phyloP scores from a whole-genome alignment of 179 eudicot genomes.

The Gypsophila paniculata region DNA sequence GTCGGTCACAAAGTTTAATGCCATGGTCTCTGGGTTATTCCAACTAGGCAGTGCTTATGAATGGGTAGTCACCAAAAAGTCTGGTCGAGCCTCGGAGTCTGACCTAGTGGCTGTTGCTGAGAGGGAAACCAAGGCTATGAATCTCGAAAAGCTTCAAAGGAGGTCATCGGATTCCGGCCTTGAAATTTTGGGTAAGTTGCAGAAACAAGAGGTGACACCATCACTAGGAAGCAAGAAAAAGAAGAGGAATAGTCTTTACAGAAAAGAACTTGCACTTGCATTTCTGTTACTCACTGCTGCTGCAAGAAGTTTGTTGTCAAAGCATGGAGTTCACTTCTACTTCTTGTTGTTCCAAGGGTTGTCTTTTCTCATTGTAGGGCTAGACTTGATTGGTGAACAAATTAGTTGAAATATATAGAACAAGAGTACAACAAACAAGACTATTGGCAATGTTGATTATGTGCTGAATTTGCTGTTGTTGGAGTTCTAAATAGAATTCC shows the following conservation, averaged over 20 bases:
- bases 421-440: no score
- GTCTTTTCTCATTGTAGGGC: conserved; percentile 59
- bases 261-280: conserved; percentile 64
- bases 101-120: conserved; percentile 53
- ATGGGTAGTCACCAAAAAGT: conserved; percentile 75
- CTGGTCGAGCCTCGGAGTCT: conserved; percentile 65
- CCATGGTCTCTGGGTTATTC: conserved; percentile 66
- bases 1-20: conserved; percentile 74
- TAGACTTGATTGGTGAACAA: conserved; percentile 76
- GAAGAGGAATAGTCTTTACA: conserved; percentile 47
- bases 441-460: no score
- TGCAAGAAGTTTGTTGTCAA: conserved; percentile 59
- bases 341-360: conserved; percentile 68
- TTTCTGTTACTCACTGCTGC: conserved; percentile 61
- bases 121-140: conserved; percentile 47
- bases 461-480: no score
- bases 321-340: conserved; percentile 70
- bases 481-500: no score
- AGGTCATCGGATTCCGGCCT: conserved; percentile 56
- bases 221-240: conserved; percentile 8
- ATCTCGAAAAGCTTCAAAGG: conserved; percentile 47
- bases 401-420: conserved; percentile 30
- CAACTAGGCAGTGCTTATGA: conserved; percentile 68
- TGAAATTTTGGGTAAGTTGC: conserved; percentile 40
- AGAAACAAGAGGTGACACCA: conserved; percentile 28